Evolutionary conservation across 352 stramenopile species (phyloP).

Genomic region (Elongisporangium prolatum): DNA sequence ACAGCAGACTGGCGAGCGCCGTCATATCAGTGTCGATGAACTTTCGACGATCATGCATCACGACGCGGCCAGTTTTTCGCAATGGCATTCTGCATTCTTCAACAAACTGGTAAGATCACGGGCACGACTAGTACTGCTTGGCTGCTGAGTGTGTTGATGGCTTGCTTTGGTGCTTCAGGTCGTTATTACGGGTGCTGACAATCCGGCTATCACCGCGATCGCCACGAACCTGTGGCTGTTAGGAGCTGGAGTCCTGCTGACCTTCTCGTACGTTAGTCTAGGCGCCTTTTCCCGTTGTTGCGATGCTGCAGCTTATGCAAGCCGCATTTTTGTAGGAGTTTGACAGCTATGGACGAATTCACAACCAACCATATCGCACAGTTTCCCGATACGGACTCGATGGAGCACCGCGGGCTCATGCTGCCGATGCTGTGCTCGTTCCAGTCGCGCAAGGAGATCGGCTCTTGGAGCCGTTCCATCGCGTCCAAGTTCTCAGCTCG

Average conservation of each 20-base stretch:
- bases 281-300: neutral
- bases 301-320: no score
- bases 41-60: conserved; percentile 13
- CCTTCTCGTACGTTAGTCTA: conserved; percentile 41
- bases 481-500: conserved; percentile 42
- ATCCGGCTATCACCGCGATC: conserved; percentile 31
- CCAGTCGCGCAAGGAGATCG: conserved; percentile 38
- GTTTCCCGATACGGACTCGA: conserved; percentile 28
- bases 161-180: conserved; percentile 24
- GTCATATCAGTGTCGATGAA: neutral
- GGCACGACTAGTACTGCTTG: neutral
- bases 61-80: conserved; percentile 14
- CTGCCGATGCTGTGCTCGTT: conserved; percentile 47
- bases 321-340: conserved; percentile 15
- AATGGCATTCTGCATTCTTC: conserved; percentile 34
- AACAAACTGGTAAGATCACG: conserved; percentile 48
- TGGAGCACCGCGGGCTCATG: conserved; percentile 39
- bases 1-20: conserved; percentile 4
- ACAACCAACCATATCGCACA: conserved; percentile 47
- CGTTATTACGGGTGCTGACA: conserved; percentile 57
- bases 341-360: conserved; percentile 43
- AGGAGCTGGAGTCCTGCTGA: conserved; percentile 58
- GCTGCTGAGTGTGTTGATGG: conserved; percentile 2
- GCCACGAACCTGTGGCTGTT: conserved; percentile 65
- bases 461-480: conserved; percentile 53